A percentile compares a stretch with the other conserved stretches of the same genome.
phyloP scores from a whole-genome alignment of 768 basidiomycete species.

The Leccinum pellstonianum region DNA sequence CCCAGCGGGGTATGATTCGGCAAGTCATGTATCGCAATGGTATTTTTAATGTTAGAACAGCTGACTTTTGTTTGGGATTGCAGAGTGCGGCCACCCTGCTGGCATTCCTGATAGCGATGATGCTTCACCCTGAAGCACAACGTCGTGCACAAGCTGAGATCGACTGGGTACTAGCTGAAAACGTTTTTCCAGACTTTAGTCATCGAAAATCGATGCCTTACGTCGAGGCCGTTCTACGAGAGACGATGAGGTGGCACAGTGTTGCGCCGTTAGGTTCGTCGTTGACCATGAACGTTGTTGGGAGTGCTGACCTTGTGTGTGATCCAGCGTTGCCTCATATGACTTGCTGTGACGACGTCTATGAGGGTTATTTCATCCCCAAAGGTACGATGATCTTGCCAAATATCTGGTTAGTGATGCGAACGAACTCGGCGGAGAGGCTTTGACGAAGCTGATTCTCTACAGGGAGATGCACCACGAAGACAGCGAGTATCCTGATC shows the following conservation, averaged over 20 bases:
- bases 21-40: constrained; percentile 4
- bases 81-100: constrained; percentile 26
- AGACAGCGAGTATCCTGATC: constrained; percentile 28
- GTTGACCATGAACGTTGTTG: background rate
- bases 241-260: constrained; percentile 35
- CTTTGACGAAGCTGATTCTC: background rate
- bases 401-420: constrained; percentile 28
- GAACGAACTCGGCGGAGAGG: background rate
- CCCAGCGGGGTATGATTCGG: constrained; percentile 31
- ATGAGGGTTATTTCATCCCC: constrained; percentile 41
- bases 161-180: constrained; percentile 19
- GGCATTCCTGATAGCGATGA: constrained; percentile 30
- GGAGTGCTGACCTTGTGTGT: constrained; percentile 6
- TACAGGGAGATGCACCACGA: constrained; percentile 33
- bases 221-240: constrained; percentile 31
- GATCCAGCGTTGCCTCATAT: constrained; percentile 28
- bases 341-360: constrained; percentile 41
- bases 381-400: constrained; percentile 32
- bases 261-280: constrained; percentile 30
- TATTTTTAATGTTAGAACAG: background rate
- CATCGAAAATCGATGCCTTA: constrained; percentile 28
- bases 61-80: background rate
- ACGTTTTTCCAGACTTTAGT: constrained; percentile 25
- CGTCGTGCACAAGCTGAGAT: constrained; percentile 32
- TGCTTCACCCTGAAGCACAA: constrained; percentile 32